phyloP scores from a whole-genome alignment of 768 basidiomycete species.

The Auriscalpium microsporum region DNA sequence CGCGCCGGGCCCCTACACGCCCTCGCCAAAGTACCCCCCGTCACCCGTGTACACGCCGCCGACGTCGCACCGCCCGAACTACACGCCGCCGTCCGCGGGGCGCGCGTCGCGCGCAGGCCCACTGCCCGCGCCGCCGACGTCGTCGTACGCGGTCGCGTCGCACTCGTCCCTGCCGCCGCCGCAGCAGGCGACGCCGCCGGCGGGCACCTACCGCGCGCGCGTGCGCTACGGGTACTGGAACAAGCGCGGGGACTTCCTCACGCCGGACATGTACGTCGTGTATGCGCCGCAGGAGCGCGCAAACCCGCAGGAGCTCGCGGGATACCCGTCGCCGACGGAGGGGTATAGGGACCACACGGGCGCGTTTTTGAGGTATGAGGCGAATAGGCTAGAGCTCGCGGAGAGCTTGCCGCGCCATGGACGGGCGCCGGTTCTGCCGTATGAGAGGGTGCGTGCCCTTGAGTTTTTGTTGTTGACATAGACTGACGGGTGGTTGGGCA shows the following conservation, averaged over 20 bases:
- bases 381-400: slow-evolving; percentile 46
- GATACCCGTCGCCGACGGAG: slow-evolving; percentile 47
- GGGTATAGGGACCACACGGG: slow-evolving; percentile 53
- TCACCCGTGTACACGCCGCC: not conserved
- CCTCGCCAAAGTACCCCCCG: not conserved
- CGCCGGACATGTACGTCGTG: slow-evolving; percentile 46
- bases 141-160: not conserved
- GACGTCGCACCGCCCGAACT: not conserved
- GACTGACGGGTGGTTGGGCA: not conserved
- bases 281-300: slow-evolving; percentile 49
- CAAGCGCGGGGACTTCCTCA: slow-evolving; percentile 64
- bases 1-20: not conserved
- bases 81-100: not conserved
- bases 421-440: slow-evolving; percentile 44
- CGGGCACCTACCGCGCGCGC: slow-evolving; percentile 21
- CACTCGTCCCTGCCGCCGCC: slow-evolving; percentile 7
- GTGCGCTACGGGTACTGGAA: slow-evolving; percentile 64
- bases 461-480: not conserved
- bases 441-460: slow-evolving; percentile 36
- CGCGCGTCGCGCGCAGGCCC: not conserved
- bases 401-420: slow-evolving; percentile 55
- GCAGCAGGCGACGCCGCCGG: slow-evolving; percentile 24
- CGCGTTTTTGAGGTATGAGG: slow-evolving; percentile 30
- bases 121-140: not conserved
- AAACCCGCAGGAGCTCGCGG: slow-evolving; percentile 53